Base-by-base conservation (phyloP, 306 rosid species). In the Glycyrrhiza uralensis region DNA sequence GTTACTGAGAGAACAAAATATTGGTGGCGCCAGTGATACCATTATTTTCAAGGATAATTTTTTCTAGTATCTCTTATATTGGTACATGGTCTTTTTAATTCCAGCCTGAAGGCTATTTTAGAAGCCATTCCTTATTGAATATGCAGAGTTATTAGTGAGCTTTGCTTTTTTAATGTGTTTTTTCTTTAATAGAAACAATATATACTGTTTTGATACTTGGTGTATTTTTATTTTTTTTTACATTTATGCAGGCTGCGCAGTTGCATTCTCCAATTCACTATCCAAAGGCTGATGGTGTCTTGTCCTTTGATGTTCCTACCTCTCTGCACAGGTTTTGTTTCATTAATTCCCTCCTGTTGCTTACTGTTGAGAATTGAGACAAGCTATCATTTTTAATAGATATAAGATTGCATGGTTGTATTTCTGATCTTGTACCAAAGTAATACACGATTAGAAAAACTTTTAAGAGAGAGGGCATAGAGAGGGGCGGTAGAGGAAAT, bases 241-340 rank as follows among this genome's bases (percentile, higher is more conserved):
- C 72, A 65, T 69, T 23, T 24, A 15, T 64, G 89, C 89, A 89
- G 98, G 86, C 74, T 55, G 92, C 92, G 4, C 42, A 38, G 57
- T 70, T 75, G 60, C 92, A 85, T 74, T 74, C 86, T 82, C 97
- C 92, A 20, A 89, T 94, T 73, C 81, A 85, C 26, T 94, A 94
- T 83, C 90, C 96, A 69, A 91, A 94, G 83, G 91, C 92, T 20
- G 98, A 94, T 67, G 89, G 91, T 35, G 72, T 91, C 81, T 66
- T 89, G 44, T 89, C 98, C 54, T 94, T 94, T 59, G 96, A 94
- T 71, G 90, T 91, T 42, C 87, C 87, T 57, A 89, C 98, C 78
- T 94, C 98, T 45, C 73, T 94, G 64, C 97, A 91, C 96, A 94
- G 98, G 97, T 94, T 74, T 79, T 11, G 19, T 17, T 79, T n/a